Conservation (phyloP, 139 green algal species). For the Pseudopediastrum boryanum region DNA sequence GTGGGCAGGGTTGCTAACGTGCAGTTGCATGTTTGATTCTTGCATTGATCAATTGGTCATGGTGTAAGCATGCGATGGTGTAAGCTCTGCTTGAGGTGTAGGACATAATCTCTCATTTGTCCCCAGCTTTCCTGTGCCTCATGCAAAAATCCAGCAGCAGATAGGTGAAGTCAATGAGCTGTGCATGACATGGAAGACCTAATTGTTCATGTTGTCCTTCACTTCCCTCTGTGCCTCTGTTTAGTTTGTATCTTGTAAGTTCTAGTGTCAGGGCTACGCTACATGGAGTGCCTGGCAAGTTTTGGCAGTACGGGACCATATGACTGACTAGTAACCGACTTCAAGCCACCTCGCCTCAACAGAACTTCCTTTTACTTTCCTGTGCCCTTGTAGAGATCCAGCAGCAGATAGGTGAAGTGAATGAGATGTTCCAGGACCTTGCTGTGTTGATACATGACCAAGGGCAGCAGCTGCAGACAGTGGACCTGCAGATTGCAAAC, state of each 20-base stretch:
- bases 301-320: neutral
- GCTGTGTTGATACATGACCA: slow-evolving; percentile 90
- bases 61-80: no score
- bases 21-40: no score
- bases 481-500: slow-evolving; percentile 55
- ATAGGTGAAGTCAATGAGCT: slow-evolving; percentile 73
- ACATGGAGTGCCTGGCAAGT: neutral
- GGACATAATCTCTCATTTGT: no score
- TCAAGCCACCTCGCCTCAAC: neutral
- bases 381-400: slow-evolving; percentile 35
- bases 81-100: no score
- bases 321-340: neutral
- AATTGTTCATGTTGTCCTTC: neutral
- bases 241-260: neutral
- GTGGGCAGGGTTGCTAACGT: no score
- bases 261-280: neutral
- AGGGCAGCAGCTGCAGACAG: slow-evolving; percentile 63
- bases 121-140: neutral
- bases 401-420: slow-evolving; percentile 60
- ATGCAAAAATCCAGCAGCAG: slow-evolving; percentile 44
- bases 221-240: neutral
- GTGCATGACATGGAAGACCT: no score
- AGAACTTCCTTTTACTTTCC: neutral
- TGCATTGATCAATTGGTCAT: no score
- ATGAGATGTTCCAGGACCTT: slow-evolving; percentile 86